These are phyloP conservation scores for Botryosphaeria agaves DNA, from an alignment of 2,329 filamentous ascomycete genomes.

Conservation along the genomic window DNA sequence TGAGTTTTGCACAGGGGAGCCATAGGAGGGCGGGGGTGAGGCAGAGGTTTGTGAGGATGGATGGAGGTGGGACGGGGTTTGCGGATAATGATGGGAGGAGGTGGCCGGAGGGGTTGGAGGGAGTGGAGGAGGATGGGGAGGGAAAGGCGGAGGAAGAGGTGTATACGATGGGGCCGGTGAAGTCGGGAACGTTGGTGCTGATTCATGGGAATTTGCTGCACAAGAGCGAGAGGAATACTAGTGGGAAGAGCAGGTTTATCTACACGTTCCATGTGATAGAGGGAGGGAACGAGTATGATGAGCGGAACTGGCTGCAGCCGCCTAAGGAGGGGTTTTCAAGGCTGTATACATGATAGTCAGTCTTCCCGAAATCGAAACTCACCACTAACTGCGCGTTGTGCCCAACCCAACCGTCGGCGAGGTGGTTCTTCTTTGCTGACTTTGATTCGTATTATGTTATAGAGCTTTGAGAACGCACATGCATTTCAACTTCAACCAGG, in stretches of 20 bases:
- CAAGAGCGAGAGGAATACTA: conserved; percentile 87
- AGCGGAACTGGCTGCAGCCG: conserved; percentile 85
- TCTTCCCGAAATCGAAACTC: too few species aligned
- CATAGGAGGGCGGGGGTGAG: conserved; percentile 56
- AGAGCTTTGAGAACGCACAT: too few species aligned
- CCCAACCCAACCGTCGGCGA: too few species aligned
- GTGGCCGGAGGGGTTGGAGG: background rate
- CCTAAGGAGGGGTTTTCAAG: conserved; percentile 62
- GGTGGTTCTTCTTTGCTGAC: too few species aligned
- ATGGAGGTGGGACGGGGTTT: conserved; percentile 42
- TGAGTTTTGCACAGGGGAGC: conserved; percentile 71
- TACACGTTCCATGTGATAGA: conserved; percentile 98
- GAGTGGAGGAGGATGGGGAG: conserved; percentile 16
- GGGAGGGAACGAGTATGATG: conserved; percentile 61
- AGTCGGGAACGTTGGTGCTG: conserved; percentile 75
- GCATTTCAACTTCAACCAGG: too few species aligned
- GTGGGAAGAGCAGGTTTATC: conserved; percentile 73
- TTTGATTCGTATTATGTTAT: too few species aligned
- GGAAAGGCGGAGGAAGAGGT: conserved; percentile 35
- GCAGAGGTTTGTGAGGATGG: conserved; percentile 55
- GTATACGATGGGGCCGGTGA: conserved; percentile 73
- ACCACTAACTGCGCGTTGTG: too few species aligned
- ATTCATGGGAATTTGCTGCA: conserved; percentile 94
- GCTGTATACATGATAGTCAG: conserved; percentile 26
- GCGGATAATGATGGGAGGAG: conserved; percentile 7